Percentiles rank a stretch among this genome's conserved stretches.
Conservation (phyloP, 2,329 filamentous ascomycete species). For the Hymenoscyphus infarciens region DNA sequence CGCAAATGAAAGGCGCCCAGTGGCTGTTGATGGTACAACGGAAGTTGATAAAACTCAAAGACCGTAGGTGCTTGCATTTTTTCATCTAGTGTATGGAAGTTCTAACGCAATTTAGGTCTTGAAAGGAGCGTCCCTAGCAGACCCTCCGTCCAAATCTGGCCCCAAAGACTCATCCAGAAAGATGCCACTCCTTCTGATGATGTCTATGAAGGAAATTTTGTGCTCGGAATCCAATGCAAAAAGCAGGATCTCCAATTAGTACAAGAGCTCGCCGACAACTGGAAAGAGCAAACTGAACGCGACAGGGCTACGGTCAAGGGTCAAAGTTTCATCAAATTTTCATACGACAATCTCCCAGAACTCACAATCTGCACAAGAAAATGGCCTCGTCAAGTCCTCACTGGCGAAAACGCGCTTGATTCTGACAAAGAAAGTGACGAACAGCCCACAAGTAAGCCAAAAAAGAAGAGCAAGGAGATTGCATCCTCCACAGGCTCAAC, state of each 20-base stretch:
- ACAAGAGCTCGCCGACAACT: slow-evolving; percentile 9
- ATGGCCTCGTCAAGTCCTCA: slow-evolving; percentile 17
- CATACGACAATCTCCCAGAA: not conserved
- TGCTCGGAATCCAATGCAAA: slow-evolving; percentile 14
- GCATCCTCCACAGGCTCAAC: not conserved
- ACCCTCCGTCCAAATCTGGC: slow-evolving; percentile 16
- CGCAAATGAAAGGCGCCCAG: slow-evolving; percentile 15
- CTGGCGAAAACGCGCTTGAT: slow-evolving; percentile 6
- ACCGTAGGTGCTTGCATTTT: slow-evolving; percentile 14
- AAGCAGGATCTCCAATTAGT: not conserved
- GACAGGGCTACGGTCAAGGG: slow-evolving; percentile 8
- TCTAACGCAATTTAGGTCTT: slow-evolving; percentile 2
- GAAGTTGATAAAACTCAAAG: slow-evolving; percentile 15
- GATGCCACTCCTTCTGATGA: slow-evolving; percentile 7
- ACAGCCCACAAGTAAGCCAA: not conserved
- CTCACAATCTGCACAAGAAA: slow-evolving; percentile 12
- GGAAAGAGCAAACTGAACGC: slow-evolving; percentile 5
- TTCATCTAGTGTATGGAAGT: not conserved
- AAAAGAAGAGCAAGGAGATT: not conserved
- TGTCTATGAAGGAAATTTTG: slow-evolving; percentile 22
- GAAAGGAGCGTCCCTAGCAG: not conserved
- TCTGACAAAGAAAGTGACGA: not conserved
- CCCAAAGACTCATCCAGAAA: slow-evolving; percentile 15
- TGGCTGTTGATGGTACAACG: slow-evolving; percentile 22
- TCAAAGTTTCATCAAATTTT: slow-evolving; percentile 13